phyloP scores from a whole-genome alignment of 2,329 filamentous ascomycete genomes.

The Tolypocladium paradoxum region DNA sequence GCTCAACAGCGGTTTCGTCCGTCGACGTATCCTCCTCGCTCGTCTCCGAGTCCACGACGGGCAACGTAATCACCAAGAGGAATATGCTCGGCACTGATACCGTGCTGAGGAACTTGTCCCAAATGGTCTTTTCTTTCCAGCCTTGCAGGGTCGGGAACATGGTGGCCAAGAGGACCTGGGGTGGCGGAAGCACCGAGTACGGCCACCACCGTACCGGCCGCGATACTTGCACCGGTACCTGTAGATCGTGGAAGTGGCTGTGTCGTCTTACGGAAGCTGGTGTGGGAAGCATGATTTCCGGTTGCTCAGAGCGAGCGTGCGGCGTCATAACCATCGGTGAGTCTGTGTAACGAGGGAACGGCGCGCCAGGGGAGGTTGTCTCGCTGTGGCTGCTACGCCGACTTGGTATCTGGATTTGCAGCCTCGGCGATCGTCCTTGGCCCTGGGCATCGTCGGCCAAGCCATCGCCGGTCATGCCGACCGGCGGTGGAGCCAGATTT shows the following conservation, averaged over 20 bases:
- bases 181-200: constrained; percentile 59
- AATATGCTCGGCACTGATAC: constrained; percentile 87
- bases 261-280: constrained; percentile 24
- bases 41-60: constrained; percentile 69
- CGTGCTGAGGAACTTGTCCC: constrained; percentile 71
- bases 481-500: constrained; percentile 30
- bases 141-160: constrained; percentile 79
- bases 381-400: constrained; percentile 30
- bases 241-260: constrained; percentile 36
- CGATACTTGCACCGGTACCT: constrained; percentile 24
- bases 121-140: constrained; percentile 74
- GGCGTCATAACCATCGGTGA: constrained; percentile 36
- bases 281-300: constrained; percentile 46
- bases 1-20: constrained; percentile 17
- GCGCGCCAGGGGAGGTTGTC: constrained; percentile 40
- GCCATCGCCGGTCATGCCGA: constrained; percentile 5
- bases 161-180: constrained; percentile 58
- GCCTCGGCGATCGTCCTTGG: constrained; percentile 10
- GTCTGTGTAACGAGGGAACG: constrained; percentile 61
- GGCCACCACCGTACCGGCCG: constrained; percentile 69
- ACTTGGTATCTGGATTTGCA: constrained; percentile 38
- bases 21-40: constrained; percentile 29
- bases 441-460: neutral
- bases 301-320: constrained; percentile 26
- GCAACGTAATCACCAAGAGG: constrained; percentile 77